phyloP scores from a whole-genome alignment of 192 early-diverging fungal species.

The Piromyces sp. region DNA sequence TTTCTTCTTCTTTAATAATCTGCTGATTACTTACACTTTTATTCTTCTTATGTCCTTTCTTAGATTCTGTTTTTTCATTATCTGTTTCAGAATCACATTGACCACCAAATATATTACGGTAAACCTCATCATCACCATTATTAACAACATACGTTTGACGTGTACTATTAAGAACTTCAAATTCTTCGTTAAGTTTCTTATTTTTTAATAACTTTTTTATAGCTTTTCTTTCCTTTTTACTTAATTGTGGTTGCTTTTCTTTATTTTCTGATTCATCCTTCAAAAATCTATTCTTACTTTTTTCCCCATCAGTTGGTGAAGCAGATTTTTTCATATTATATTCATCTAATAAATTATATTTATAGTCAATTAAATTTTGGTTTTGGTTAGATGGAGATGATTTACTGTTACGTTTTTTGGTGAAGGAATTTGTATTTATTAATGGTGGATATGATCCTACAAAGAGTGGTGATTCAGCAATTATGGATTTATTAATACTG shows the following conservation, averaged over 20 bases:
- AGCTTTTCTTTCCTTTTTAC: not conserved
- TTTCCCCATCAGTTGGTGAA: not conserved
- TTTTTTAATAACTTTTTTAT: not conserved
- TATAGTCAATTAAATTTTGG: not conserved
- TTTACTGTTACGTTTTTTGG: not conserved
- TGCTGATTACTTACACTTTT: too few relatives aligned
- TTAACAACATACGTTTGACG: not conserved
- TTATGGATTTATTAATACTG: not conserved
- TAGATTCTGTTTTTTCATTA: too few relatives aligned
- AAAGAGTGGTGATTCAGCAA: not conserved
- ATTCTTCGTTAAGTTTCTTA: not conserved
- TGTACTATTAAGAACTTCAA: not conserved
- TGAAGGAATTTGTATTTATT: not conserved
- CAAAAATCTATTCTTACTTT: not conserved
- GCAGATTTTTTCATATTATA: not conserved
- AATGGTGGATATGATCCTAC: not conserved
- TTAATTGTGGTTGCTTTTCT: not conserved
- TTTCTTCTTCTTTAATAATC: too few relatives aligned
- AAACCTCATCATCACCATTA: constrained; percentile 7
- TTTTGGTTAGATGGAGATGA: not conserved
- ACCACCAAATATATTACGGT: not conserved
- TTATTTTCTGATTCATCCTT: not conserved
- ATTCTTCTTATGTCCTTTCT: too few relatives aligned
- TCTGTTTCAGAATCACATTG: not conserved
- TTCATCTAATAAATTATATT: not conserved